Evolutionary conservation across 2,329 filamentous ascomycete species (phyloP).

Genomic region (Pseudogymnoascus sp.): DNA sequence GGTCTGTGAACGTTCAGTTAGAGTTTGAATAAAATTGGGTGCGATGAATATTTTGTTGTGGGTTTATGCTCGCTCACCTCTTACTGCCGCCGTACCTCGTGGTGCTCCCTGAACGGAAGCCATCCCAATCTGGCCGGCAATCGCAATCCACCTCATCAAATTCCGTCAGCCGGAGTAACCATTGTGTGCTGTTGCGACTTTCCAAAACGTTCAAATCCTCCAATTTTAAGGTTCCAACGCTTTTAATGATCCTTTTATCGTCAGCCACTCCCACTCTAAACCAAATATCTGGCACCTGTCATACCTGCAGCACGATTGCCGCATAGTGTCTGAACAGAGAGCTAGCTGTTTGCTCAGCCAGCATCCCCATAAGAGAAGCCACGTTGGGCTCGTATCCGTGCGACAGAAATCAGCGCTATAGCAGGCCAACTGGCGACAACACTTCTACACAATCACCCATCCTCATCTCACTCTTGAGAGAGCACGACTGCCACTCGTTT

Average conservation of each 20-base stretch:
- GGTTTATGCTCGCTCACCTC: background rate
- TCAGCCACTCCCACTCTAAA: background rate
- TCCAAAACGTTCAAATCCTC: background rate
- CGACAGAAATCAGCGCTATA: background rate
- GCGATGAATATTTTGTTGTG: background rate
- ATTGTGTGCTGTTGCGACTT: background rate
- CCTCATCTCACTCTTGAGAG: background rate
- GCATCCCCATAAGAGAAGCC: background rate
- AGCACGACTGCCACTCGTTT: slow-evolving; percentile 13
- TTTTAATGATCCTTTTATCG: background rate
- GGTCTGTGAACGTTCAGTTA: background rate
- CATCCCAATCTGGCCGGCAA: slow-evolving; percentile 8
- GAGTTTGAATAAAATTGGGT: background rate
- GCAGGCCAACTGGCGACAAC: background rate
- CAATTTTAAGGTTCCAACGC: slow-evolving; percentile 1
- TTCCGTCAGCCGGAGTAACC: slow-evolving; percentile 2
- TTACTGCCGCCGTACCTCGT: background rate
- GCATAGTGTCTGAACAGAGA: slow-evolving; percentile 4
- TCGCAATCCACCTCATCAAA: background rate
- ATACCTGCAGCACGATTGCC: background rate
- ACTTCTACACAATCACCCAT: background rate
- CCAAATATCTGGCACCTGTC: background rate
- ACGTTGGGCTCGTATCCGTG: background rate
- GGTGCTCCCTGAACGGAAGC: background rate
- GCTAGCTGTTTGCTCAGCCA: slow-evolving; percentile 5